Base-by-base conservation (phyloP, 441 rosid genomes). In the Corymbia citriodora region DNA sequence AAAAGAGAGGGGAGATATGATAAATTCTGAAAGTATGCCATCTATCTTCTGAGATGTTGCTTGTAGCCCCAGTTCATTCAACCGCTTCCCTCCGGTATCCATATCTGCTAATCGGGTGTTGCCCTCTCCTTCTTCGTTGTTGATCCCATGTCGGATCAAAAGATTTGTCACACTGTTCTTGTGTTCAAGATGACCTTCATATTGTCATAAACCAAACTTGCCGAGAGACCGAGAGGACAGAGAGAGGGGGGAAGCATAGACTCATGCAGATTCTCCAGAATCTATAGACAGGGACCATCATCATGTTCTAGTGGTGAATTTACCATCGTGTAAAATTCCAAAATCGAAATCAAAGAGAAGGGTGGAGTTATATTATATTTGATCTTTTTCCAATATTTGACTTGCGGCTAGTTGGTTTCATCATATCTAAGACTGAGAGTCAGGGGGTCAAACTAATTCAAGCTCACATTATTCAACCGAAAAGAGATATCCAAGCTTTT, bases 21-120 rank as follows among this genome's bases (percentile, higher is more conserved):
- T 61, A 13, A 29, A 87, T 9, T 4, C 10, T 23, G 17, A 23
- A 70, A 40, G 17, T 29, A 95, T 49, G 52, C 97, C 96, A 95
- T 95, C 89, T 95, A 95, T 92, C 97, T 92, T 89, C 96, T 92
- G 74, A 95, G 94, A 88, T 95, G 96, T 88, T 95, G 97, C 95
- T 94, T 95, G 95, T 95, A 95, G 13, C 97, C 97, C 29, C 45
- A 95, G 94, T 90, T 95, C 96, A 89, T 95, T 95, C 40, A 95
- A 95, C 48, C 96, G 93, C 89, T 94, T 95, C 92, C 95, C 96
- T 40, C 95, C 96, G 0, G 95, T 91, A 92, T 94, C 96, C 94
- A 94, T 93, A 68, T 90, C 94, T 68, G 40, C 11, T 5, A 68
- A 68, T 31, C 31, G 21, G 74, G 2, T 31, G 40, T 15, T 68